Conservation (phyloP, 208 protist genomes). For the Phytomonas sp. region DNA sequence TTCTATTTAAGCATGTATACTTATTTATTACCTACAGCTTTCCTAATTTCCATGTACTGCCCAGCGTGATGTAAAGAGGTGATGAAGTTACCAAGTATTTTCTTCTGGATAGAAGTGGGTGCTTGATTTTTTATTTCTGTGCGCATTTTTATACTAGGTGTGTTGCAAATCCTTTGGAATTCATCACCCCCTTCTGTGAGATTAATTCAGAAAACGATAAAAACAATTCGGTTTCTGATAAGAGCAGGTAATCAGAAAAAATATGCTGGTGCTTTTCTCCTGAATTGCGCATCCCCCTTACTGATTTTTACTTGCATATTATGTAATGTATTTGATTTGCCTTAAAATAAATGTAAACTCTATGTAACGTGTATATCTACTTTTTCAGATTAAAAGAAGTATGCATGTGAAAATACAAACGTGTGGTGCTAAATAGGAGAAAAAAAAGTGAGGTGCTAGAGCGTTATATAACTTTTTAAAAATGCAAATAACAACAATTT, state of each 20-base stretch:
- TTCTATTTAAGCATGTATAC: slow-evolving; percentile 9
- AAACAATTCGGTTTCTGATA: not conserved
- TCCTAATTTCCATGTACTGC: slow-evolving; percentile 10
- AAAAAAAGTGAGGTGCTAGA: not conserved
- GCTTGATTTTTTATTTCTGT: slow-evolving; percentile 9
- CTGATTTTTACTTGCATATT: not conserved
- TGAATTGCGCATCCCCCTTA: not conserved
- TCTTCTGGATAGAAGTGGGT: slow-evolving; percentile 5
- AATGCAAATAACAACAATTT: no score
- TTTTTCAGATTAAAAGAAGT: not conserved
- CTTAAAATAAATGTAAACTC: slow-evolving; percentile 1
- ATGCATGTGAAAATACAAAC: not conserved
- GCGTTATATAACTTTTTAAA: not conserved
- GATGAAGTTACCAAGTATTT: not conserved
- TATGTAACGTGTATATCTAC: not conserved
- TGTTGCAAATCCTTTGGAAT: not conserved
- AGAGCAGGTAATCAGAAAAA: not conserved
- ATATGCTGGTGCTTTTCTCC: not conserved
- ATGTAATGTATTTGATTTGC: not conserved
- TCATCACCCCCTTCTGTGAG: not conserved
- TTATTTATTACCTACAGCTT: slow-evolving; percentile 5
- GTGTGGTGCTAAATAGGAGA: not conserved
- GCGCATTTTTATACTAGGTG: slow-evolving; percentile 7
- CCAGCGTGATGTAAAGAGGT: not conserved
- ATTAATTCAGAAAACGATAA: slow-evolving; percentile 5